These are phyloP conservation scores for Lindgomyces ingoldianus DNA, from an alignment of 495 filamentous ascomycete genomes.

Conservation along the genomic window DNA sequence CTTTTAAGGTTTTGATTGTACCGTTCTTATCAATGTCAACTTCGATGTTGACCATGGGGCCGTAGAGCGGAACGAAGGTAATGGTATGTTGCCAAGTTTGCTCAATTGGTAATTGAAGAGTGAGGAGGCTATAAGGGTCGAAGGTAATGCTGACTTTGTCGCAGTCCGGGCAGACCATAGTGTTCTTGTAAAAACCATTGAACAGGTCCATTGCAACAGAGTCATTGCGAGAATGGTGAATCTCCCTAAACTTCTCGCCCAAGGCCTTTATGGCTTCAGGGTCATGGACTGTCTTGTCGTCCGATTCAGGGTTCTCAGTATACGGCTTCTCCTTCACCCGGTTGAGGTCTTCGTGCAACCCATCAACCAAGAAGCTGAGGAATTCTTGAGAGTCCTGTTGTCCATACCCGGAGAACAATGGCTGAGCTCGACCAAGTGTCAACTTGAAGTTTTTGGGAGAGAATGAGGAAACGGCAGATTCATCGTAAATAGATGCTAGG, in stretches of 20 bases:
- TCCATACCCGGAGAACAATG: constrained; percentile 87
- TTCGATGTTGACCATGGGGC: constrained; percentile 64
- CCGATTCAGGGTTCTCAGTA: constrained; percentile 96
- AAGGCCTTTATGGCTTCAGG: constrained; percentile 74
- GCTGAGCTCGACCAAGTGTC: constrained; percentile 73
- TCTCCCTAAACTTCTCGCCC: constrained; percentile 83
- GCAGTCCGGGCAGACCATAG: constrained; percentile 85
- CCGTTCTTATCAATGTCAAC: constrained; percentile 88
- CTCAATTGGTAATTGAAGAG: constrained; percentile 83
- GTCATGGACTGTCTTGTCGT: constrained; percentile 91
- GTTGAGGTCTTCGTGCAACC: constrained; percentile 91
- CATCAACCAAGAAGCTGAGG: constrained; percentile 92
- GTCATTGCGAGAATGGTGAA: constrained; percentile 89
- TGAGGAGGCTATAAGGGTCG: constrained; percentile 94
- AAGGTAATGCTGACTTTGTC: constrained; percentile 98
- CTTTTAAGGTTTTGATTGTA: constrained; percentile 71
- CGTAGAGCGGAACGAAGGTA: constrained; percentile 70
- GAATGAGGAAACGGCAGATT: constrained; percentile 61
- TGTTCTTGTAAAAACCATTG: constrained; percentile 97
- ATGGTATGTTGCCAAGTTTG: constrained; percentile 72
- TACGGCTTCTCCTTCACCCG: constrained; percentile 94
- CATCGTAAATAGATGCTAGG: constrained; percentile 70
- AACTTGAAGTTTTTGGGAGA: constrained; percentile 76
- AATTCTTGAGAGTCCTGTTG: constrained; percentile 99
- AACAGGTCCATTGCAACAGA: constrained; percentile 94